Percentiles rank a stretch among this genome's conserved stretches.
Evolutionary conservation across 768 basidiomycete genomes (phyloP).

Genomic region (Panaeolus papilionaceus): DNA sequence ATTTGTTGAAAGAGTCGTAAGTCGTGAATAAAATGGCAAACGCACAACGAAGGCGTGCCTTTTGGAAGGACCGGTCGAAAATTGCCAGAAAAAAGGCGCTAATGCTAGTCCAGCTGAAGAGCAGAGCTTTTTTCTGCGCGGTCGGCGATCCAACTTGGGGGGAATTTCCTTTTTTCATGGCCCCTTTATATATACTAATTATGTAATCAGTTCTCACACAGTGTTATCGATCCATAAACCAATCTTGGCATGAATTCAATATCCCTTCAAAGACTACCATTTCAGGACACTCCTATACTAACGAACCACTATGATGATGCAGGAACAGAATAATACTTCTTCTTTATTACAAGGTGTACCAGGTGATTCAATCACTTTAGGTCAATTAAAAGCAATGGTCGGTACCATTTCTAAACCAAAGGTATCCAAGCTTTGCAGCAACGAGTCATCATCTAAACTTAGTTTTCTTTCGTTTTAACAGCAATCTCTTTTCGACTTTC

Average conservation of each 20-base stretch:
- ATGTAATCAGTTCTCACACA: constrained; percentile 33
- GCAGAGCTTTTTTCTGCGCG: constrained; percentile 20
- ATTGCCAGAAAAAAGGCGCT: constrained; percentile 37
- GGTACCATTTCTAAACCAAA: constrained; percentile 75
- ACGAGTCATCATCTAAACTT: constrained; percentile 6
- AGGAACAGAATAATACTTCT: constrained; percentile 1
- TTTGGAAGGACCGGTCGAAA: constrained; percentile 54
- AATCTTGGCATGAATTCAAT: background rate
- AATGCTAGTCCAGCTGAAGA: constrained; percentile 33
- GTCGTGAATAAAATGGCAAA: constrained; percentile 61
- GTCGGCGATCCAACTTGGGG: constrained; percentile 55
- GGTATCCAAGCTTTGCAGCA: constrained; percentile 44
- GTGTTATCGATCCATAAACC: constrained; percentile 4
- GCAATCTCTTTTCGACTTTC: constrained; percentile 91
- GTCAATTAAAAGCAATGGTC: constrained; percentile 80
- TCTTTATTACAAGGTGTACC: constrained; percentile 23
- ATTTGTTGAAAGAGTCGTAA: constrained; percentile 83
- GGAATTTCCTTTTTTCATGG: constrained; percentile 33
- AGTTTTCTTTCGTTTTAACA: constrained; percentile 35
- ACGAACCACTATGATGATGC: background rate
- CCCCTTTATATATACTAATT: constrained; percentile 37
- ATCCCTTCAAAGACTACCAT: background rate
- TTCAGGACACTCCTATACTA: background rate
- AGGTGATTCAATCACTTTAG: constrained; percentile 74
- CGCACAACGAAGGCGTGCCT: constrained; percentile 96